Base-by-base conservation (phyloP, 257 asterid genomes). In the Solanum virginianum region DNA sequence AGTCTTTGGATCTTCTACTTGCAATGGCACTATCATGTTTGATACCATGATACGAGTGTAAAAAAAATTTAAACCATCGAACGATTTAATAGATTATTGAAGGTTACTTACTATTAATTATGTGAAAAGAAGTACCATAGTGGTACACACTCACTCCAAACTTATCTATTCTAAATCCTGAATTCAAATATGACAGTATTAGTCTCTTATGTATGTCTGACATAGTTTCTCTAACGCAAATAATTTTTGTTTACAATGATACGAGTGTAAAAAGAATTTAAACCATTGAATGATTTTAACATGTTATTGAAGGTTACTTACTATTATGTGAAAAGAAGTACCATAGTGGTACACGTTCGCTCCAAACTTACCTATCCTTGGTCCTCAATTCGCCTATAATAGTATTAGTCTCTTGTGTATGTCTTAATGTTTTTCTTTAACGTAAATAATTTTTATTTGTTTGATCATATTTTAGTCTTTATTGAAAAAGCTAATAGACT, bases 1-100 rank as follows among this genome's bases (percentile, higher is more conserved):
- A 83, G 69, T 84, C 22, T 92, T 92, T 89, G 94, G 93, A 24
- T 86, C 88, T 85, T 89, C 22, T 82, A 82, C n/a, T 86, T 81
- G 55, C 83, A 74, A 24, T 56, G 75, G 51, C 87, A 85, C 74
- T 88, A 49, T 81, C 85, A 84, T 45, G 41, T 68, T 68, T 32
- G 24, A 68, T 68, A 16, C 49, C 16, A 17, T 70, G 17, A 70
- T 14, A 18, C 3, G 29, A 70, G 54, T 5, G 80, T 43, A 41
- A 20, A 71, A 71, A 20, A 10, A 71, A 41, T 43, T 71, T 41
- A 71, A 10, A 20, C 32, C 10, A 43, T 43, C 18, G 0, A 4
- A 11, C 5, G 9, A 43, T 20, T 71, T 71, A n/a, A 71, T 56
- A 39, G 41, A 29, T 39, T 36, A 17, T 69, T 9, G 51, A 39